Base-by-base conservation (phyloP, 768 basidiomycete species). In the Cyclocybe cylindracea region DNA sequence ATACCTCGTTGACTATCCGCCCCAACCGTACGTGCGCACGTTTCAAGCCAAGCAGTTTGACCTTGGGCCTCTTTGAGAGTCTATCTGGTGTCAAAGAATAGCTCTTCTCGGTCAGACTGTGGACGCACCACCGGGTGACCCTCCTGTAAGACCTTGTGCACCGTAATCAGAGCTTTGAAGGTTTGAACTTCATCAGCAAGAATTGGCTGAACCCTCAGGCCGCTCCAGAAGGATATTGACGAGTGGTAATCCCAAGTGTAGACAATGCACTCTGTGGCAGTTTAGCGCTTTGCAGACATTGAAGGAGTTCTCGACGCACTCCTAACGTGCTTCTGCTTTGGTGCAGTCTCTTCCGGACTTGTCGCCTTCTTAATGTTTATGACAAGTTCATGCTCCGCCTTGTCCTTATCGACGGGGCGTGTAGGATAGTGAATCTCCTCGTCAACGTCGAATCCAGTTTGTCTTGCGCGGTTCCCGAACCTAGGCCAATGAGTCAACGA, bases 231-330 rank as follows among this genome's bases (percentile, higher is more conserved):
- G 5, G 95, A 95, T 61, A 92, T 86, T 34, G 95, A 98, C 14
- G 94, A 91, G 63, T 98, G 95, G 64, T 98, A 98, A 70, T 99
- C 97, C 95, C 95, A 98, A 6, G 97, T 98, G 70, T 94, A 99
- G 19, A 98, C 92, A 67, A 99, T 98, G 63, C 91, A 93, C 76
- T 98, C 96, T 98, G 68, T 8, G 55, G 46, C 47, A 39, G 32
- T 51, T 53, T 47, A 50, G 45, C 32, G 47, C 38, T 48, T 39
- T 34, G 38, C 10, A n/a, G 19, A 33, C 8, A 41, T 16, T 39
- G n/a, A 32, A 38, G 24, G 44, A 39, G 5, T 13, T 18, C 44
- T 42, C 38, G 41, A 68, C 73, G 43, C 24, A 98, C 96, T 98
- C 68, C 97, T 85, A 62, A 99, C 97, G 66, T 99, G 97, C 67